Evolutionary conservation across 164 flowering plant species (phyloP).

Genomic region (Piper betle): DNA sequence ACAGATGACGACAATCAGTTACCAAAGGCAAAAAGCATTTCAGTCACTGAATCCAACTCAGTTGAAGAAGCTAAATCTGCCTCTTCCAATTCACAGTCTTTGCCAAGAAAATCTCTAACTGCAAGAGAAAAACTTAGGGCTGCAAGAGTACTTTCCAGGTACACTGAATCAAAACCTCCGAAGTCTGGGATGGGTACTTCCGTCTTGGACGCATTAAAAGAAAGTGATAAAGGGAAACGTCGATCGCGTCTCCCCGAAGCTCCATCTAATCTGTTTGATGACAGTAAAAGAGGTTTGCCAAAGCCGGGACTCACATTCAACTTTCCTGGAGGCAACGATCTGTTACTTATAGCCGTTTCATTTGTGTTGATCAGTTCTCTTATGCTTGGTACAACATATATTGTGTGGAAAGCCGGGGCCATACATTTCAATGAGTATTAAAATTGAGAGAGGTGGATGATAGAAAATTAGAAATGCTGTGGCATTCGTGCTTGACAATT

Average conservation of each 20-base stretch:
- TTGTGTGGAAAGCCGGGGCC: constrained; percentile 95
- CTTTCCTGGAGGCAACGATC: constrained; percentile 74
- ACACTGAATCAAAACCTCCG: constrained; percentile 42
- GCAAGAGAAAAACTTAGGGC: constrained; percentile 87
- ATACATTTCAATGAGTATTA: constrained; percentile 73
- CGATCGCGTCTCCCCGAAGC: constrained; percentile 87
- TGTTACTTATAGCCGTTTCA: constrained; percentile 48
- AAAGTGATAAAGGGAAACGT: constrained; percentile 61
- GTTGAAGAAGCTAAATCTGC: constrained; percentile 4
- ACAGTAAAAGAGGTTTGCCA: constrained; percentile 78
- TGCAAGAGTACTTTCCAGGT: constrained; percentile 67
- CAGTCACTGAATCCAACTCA: constrained; percentile 12
- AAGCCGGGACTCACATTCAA: constrained; percentile 61
- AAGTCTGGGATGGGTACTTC: constrained; percentile 49
- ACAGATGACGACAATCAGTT: constrained; percentile 11
- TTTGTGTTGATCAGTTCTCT: constrained; percentile 62
- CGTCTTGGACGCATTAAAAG: constrained; percentile 60
- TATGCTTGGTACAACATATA: constrained; percentile 76
- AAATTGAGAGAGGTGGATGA: not conserved
- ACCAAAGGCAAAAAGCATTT: constrained; percentile 9
- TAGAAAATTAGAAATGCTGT: no score
- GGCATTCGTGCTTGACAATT: no score
- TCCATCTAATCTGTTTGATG: constrained; percentile 75
- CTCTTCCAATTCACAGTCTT: constrained; percentile 14
- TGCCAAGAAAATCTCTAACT: constrained; percentile 44